Percentiles rank a stretch among this genome's conserved stretches.
These are phyloP conservation scores for Clathrospora elynae DNA, from an alignment of 2,329 filamentous ascomycete species.

Conservation along the genomic window DNA sequence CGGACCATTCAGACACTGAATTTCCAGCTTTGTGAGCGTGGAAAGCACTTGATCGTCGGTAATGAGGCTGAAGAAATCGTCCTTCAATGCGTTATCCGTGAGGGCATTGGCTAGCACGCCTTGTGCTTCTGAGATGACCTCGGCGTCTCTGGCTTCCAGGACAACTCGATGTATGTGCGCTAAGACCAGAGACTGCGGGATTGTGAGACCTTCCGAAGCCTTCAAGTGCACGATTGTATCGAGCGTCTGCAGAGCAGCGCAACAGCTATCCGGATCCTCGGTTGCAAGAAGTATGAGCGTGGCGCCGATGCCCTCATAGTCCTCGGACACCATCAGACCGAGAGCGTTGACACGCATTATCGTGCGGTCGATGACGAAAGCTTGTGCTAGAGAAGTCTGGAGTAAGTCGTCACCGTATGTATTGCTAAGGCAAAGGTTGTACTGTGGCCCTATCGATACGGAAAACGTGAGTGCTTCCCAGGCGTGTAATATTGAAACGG, in stretches of 20 bases:
- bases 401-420: constrained; percentile 23
- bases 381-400: constrained; percentile 26
- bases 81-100: constrained; percentile 2
- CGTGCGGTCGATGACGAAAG: constrained; percentile 33
- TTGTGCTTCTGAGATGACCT: constrained; percentile 41
- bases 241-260: constrained; percentile 29
- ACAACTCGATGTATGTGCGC: constrained; percentile 28
- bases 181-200: constrained; percentile 28
- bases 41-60: constrained; percentile 16
- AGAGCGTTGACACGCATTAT: constrained; percentile 27
- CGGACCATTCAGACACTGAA: constrained; percentile 32
- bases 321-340: constrained; percentile 16
- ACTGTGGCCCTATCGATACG: constrained; percentile 29
- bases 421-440: constrained; percentile 17
- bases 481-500: constrained; percentile 18
- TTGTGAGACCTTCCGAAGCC: constrained; percentile 10
- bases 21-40: constrained; percentile 33
- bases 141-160: constrained; percentile 25
- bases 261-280: constrained; percentile 37
- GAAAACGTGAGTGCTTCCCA: constrained; percentile 28
- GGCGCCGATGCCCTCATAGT: constrained; percentile 30
- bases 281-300: constrained; percentile 30
- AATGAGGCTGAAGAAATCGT: constrained; percentile 26
- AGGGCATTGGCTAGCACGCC: constrained; percentile 32
- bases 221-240: constrained; percentile 22